Evolutionary conservation across 805 yeast genomes (phyloP), one percentile per base, ranked within the genome.

Genomic region (Saccharomyces mikatae): DNA sequence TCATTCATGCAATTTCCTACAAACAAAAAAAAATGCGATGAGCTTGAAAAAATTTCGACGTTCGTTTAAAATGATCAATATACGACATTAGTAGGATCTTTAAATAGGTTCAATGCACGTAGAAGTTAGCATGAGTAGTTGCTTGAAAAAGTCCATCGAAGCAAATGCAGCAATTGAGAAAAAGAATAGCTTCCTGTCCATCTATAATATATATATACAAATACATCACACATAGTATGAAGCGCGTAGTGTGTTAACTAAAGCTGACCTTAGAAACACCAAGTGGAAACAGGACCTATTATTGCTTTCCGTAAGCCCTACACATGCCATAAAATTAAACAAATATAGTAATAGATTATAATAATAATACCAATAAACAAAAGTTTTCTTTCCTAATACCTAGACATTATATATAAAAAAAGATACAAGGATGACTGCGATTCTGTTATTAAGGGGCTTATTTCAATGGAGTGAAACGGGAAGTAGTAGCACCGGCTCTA

Each of bases 401-500:
- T 36, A 36, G 44, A 36, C 44, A 28, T 26, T 28, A 47, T 47
- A 47, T 26, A 26, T 47, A 28, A 26, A 26, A 26, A 26, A 22
- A 28, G 31, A 31, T 47, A 17, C 51, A 24, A 41, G n/a, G 28
- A 9, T 30, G 22, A 21, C 17, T 26, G 17, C 53, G 24, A 36
- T 24, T 27, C 22, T 50, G 21, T 50, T 46, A 30, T 28, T 22
- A 30, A 50, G 36, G 26, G 41, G 55, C 63, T 73, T 79, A 79
- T 76, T 71, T 78, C 73, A 79, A 76, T 77, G 91, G 90, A 74
- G 84, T 83, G 84, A 86, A 86, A 78, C 87, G 77, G 77, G 79
- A 73, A 78, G 87, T 79, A 79, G 87, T 81, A 74, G 80, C 76
- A 85, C 91, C 96, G 72, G 95, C 91, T 83, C 94, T 86, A 86